Conservation (phyloP, 164 flowering plant genomes). For the Macadamia tetraphylla region DNA sequence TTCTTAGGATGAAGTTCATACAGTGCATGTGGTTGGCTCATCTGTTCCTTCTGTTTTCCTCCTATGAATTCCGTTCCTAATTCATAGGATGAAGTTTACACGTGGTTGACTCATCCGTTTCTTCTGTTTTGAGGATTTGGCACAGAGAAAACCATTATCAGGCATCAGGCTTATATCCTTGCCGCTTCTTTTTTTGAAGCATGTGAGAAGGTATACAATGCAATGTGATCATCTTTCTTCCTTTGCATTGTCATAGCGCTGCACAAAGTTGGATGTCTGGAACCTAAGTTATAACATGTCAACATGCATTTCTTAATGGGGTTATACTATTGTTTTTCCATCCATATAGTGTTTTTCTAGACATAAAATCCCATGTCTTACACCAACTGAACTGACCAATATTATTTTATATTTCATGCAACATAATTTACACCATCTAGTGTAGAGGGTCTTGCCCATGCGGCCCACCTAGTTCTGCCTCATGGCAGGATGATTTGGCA, state of each 20-base stretch:
- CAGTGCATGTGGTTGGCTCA: slow-evolving; percentile 1
- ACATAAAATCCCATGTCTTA: background rate
- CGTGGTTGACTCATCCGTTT: too few relatives aligned
- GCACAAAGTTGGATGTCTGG: too few relatives aligned
- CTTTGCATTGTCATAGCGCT: background rate
- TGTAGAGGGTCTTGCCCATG: too few relatives aligned
- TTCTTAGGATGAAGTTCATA: slow-evolving; percentile 9
- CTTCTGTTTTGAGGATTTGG: background rate
- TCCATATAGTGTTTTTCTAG: background rate
- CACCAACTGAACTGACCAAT: background rate
- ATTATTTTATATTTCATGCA: too few relatives aligned
- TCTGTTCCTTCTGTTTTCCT: background rate
- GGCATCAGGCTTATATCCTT: background rate
- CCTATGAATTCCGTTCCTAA: too few relatives aligned
- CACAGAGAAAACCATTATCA: background rate
- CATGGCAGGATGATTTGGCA: too few relatives aligned
- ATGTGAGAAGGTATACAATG: slow-evolving; percentile 4
- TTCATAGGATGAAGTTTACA: too few relatives aligned
- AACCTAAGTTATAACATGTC: background rate
- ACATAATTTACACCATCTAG: too few relatives aligned
- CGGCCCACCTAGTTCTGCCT: too few relatives aligned
- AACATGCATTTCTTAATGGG: too few relatives aligned
- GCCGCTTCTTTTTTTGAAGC: slow-evolving; percentile 3
- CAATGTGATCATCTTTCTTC: background rate
- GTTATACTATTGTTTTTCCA: too few relatives aligned